A percentile compares a stretch with the other conserved stretches of the same genome.
Evolutionary conservation across 441 rosid genomes (phyloP).

Genomic region (Gossypium gossypioides): DNA sequence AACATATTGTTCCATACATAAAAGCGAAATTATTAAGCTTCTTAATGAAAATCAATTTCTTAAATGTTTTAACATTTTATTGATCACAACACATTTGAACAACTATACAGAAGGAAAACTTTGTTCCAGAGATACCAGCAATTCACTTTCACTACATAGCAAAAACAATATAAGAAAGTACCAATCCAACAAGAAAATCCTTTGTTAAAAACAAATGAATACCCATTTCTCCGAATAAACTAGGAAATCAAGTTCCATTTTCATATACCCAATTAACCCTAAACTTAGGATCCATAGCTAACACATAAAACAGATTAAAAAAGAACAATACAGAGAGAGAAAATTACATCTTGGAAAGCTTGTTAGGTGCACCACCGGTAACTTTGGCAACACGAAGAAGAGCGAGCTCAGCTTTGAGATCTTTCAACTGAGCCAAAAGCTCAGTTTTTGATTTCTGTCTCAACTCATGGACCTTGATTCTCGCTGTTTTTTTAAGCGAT

Average conservation of each 20-base stretch:
- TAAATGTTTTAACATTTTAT: not conserved
- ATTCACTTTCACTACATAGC: not conserved
- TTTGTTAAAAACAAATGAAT: not conserved
- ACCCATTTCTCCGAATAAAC: not conserved
- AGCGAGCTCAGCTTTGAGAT: conserved; percentile 72
- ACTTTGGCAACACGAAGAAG: conserved; percentile 94
- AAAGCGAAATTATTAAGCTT: not conserved
- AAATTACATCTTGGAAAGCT: conserved; percentile 82
- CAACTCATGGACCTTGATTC: conserved; percentile 89
- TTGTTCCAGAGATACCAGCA: not conserved
- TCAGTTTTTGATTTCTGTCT: conserved; percentile 75
- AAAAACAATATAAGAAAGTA: not conserved
- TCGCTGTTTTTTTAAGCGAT: conserved; percentile 28
- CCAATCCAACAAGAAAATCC: not conserved
- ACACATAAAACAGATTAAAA: not conserved
- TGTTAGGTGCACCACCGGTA: conserved; percentile 92
- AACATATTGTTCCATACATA: not conserved
- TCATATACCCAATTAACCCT: not conserved
- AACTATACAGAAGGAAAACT: not conserved
- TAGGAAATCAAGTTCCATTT: not conserved
- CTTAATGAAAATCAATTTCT: not conserved
- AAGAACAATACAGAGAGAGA: not conserved
- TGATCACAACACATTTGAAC: not conserved
- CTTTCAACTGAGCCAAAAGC: conserved; percentile 66
- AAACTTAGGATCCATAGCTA: not conserved